Evolutionary conservation across 108 stramenopile genomes (phyloP).

Genomic region (Asterionellopsis glacialis): DNA sequence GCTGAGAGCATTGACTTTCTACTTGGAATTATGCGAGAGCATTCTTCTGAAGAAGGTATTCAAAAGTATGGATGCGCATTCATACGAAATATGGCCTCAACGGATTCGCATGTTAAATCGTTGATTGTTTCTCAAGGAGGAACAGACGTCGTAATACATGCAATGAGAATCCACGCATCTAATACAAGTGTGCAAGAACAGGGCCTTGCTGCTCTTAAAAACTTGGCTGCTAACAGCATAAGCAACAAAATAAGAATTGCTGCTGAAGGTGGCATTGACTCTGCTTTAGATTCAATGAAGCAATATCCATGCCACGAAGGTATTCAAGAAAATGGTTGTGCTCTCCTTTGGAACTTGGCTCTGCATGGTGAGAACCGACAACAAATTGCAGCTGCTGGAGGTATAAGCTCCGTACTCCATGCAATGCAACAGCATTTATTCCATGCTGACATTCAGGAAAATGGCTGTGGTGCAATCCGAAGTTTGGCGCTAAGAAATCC

Average conservation of each 20-base stretch:
- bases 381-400: background rate
- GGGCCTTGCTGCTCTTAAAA: background rate
- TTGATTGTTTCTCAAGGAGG: conserved; percentile 68
- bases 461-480: background rate
- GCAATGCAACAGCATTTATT: background rate
- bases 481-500: background rate
- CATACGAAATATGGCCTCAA: conserved; percentile 49
- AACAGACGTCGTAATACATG: conserved; percentile 28
- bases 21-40: conserved; percentile 63
- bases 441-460: conserved; percentile 3
- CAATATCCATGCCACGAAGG: background rate
- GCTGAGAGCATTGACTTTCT: conserved; percentile 61
- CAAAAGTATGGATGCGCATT: conserved; percentile 55
- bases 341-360: background rate
- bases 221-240: background rate
- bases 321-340: conserved; percentile 5
- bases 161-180: background rate
- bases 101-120: conserved; percentile 40
- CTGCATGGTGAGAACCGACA: background rate
- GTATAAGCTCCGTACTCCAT: background rate
- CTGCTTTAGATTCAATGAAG: background rate
- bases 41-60: conserved; percentile 43
- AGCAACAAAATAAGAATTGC: background rate
- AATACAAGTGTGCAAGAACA: conserved; percentile 5
- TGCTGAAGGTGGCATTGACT: background rate